Evolutionary conservation across 176 grass and related monocot species (phyloP).

Genomic region (Rhynchospora pubera): DNA sequence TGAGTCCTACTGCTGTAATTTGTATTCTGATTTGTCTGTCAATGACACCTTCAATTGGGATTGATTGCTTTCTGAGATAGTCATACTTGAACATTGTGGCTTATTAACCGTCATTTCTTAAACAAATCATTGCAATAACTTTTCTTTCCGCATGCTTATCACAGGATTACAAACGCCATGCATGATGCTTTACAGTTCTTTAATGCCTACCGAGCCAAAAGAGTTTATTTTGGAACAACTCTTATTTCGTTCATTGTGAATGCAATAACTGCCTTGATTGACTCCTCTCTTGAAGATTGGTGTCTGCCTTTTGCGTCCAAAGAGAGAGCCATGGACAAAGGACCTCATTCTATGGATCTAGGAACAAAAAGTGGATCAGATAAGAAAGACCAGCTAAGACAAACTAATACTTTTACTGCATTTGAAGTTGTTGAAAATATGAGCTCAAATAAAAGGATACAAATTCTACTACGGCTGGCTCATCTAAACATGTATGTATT

Average conservation of each 20-base stretch:
- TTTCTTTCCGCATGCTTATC: neutral
- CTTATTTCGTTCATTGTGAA: constrained; percentile 17
- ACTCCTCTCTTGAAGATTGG: constrained; percentile 68
- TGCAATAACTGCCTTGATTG: constrained; percentile 39
- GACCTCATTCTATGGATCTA: constrained; percentile 45
- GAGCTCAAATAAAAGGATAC: constrained; percentile 61
- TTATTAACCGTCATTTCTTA: neutral
- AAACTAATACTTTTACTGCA: constrained; percentile 57
- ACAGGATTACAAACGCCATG: constrained; percentile 20
- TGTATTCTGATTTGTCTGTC: neutral
- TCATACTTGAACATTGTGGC: neutral
- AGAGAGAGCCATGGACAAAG: constrained; percentile 25
- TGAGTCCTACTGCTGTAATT: neutral
- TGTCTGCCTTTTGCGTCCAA: constrained; percentile 30
- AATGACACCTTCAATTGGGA: neutral
- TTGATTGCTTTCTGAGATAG: neutral
- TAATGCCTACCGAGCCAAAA: neutral
- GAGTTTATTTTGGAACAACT: constrained; percentile 19
- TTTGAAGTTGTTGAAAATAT: constrained; percentile 68
- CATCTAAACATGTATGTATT: constrained; percentile 73
- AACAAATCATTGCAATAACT: neutral
- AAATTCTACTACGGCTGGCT: constrained; percentile 63
- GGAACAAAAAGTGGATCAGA: constrained; percentile 33
- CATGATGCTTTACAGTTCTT: constrained; percentile 19
- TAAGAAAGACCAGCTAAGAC: constrained; percentile 48